phyloP scores from a whole-genome alignment of 306 rosid genomes.

The Gastrolobium villosum region DNA sequence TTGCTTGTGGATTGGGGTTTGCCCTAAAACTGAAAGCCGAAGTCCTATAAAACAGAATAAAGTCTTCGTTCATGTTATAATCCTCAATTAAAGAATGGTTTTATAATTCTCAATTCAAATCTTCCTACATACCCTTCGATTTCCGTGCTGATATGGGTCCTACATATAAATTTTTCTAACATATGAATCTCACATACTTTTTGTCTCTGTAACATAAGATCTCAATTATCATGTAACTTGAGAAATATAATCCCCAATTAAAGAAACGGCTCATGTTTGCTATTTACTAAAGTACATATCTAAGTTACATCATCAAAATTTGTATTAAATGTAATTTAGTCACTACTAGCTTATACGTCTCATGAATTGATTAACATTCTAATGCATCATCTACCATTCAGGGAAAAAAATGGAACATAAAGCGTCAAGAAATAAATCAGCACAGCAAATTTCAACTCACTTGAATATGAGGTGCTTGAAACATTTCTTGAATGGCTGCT shows the following conservation, averaged over 20 bases:
- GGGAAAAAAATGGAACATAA: conserved; percentile 26
- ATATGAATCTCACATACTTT: no score
- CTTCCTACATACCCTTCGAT: no score
- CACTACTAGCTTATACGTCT: conserved; percentile 3
- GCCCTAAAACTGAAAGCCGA: neutral
- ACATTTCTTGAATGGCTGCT: conserved; percentile 97
- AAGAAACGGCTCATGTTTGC: conserved; percentile 11
- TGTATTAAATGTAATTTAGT: conserved; percentile 3
- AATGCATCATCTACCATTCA: conserved; percentile 2
- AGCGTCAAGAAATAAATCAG: conserved; percentile 34
- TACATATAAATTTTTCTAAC: no score
- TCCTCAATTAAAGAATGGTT: no score
- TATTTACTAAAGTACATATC: conserved; percentile 3
- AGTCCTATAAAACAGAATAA: conserved; percentile 33
- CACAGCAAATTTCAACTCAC: conserved; percentile 56
- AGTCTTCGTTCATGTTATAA: conserved; percentile 19
- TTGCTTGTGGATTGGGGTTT: no score
- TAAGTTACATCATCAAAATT: conserved; percentile 20
- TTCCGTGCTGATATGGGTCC: no score
- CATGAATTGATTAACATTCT: conserved; percentile 33
- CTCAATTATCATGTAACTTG: no score
- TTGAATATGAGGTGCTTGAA: conserved; percentile 98
- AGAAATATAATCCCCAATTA: conserved; percentile 33
- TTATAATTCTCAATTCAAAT: no score
- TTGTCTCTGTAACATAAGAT: no score